phyloP scores from a whole-genome alignment of 2,329 filamentous ascomycete genomes.

The Bimuria novae-zelandiae region DNA sequence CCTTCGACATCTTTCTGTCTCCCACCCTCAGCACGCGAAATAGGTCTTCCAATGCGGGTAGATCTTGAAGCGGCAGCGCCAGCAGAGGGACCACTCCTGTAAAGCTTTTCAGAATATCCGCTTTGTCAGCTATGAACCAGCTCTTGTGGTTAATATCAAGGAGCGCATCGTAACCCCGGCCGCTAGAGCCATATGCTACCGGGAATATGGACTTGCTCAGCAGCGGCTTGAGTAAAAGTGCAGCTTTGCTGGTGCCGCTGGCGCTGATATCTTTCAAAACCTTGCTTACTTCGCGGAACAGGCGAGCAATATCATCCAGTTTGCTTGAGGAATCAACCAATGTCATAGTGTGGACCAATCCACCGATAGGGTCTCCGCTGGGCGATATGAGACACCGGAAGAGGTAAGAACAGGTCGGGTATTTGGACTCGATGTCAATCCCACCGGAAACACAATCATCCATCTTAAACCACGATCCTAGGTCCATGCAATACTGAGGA shows the following conservation, averaged over 20 bases:
- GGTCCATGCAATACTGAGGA: background rate
- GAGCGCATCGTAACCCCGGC: background rate
- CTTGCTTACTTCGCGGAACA: conserved; percentile 4
- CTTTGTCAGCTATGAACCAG: conserved; percentile 10
- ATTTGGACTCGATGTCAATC: background rate
- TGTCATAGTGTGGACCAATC: background rate
- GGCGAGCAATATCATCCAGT: background rate
- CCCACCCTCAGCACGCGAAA: background rate
- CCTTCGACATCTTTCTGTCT: background rate
- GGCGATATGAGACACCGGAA: background rate
- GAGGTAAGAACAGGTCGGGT: background rate
- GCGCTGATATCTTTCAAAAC: background rate
- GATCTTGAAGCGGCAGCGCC: background rate
- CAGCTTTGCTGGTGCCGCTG: conserved; percentile 1
- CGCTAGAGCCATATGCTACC: background rate
- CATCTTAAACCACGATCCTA: background rate
- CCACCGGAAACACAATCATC: background rate
- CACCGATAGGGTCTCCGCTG: conserved; percentile 1
- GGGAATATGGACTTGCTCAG: background rate
- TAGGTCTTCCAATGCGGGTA: background rate
- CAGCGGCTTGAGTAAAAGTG: background rate
- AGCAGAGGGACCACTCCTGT: conserved; percentile 1
- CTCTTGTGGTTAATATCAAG: background rate
- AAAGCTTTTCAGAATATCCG: conserved; percentile 4
- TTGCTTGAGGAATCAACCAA: background rate